Evolutionary conservation across 345 rosid species (phyloP).

Genomic region (Populus davidiana): DNA sequence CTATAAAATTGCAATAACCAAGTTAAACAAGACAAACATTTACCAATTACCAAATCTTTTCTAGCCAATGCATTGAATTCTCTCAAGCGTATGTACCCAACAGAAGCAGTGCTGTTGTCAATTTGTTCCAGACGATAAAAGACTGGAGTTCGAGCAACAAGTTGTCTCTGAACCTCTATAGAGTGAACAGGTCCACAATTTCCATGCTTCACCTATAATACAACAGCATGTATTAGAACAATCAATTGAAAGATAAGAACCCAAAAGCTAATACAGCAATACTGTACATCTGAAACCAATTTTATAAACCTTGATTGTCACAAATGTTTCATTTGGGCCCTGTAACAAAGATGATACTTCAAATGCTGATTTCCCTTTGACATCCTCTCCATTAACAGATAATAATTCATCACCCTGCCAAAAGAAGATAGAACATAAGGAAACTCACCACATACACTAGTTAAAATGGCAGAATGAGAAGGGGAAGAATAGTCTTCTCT

Average conservation of each 20-base stretch:
- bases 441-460: background rate
- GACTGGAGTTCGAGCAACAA: conserved; percentile 78
- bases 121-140: conserved; percentile 75
- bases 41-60: conserved; percentile 90
- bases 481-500: background rate
- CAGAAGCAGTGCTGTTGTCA: conserved; percentile 55
- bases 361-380: conserved; percentile 81
- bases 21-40: conserved; percentile 13
- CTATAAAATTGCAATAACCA: background rate
- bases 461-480: background rate
- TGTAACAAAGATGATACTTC: conserved; percentile 90
- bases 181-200: conserved; percentile 73
- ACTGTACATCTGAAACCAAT: background rate
- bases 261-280: conserved; percentile 4
- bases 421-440: conserved; percentile 10
- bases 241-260: background rate
- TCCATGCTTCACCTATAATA: conserved; percentile 82
- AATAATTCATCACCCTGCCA: conserved; percentile 79
- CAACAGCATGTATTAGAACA: background rate
- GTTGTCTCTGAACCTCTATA: conserved; percentile 73
- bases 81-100: conserved; percentile 78
- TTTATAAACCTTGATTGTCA: conserved; percentile 61
- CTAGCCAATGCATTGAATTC: conserved; percentile 94
- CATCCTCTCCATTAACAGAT: conserved; percentile 78
- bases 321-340: conserved; percentile 88